Evolutionary conservation across 176 grass and related monocot species (phyloP).

Genomic region (Eleusine indica): DNA sequence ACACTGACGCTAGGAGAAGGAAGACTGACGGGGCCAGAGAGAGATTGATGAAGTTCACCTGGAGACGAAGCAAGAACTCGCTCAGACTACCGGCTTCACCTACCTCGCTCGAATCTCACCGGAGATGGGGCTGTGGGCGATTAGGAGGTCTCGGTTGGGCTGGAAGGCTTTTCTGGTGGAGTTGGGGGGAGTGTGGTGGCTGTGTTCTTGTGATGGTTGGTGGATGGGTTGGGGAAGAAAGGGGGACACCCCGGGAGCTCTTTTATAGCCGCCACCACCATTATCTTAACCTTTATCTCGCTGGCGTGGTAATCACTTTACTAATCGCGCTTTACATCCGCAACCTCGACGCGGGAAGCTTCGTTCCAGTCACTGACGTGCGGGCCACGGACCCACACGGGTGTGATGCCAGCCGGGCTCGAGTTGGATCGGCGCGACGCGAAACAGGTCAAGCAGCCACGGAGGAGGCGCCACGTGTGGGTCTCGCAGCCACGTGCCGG

Average conservation of each 20-base stretch:
- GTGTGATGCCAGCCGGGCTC: too few species aligned
- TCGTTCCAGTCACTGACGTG: not conserved
- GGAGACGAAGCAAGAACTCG: constrained; percentile 1
- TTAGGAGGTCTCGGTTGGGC: not conserved
- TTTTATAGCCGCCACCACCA: constrained; percentile 20
- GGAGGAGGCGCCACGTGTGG: not conserved
- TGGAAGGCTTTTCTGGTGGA: not conserved
- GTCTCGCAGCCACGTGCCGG: rapidly evolving
- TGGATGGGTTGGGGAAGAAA: constrained; percentile 3
- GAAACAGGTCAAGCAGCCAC: not conserved
- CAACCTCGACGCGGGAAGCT: constrained; percentile 23
- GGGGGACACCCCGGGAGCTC: not conserved
- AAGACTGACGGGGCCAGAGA: not conserved
- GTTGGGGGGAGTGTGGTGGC: not conserved
- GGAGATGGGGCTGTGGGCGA: not conserved
- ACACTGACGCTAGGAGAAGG: not conserved
- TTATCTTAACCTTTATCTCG: constrained; percentile 2
- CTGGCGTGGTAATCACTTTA: not conserved
- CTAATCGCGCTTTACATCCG: constrained; percentile 2
- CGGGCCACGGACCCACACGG: constrained; percentile 3
- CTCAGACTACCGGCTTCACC: constrained; percentile 14
- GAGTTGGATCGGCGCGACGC: too few species aligned
- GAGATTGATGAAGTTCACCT: not conserved
- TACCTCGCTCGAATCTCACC: constrained; percentile 51
- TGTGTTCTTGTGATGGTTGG: not conserved